phyloP scores from a whole-genome alignment of 208 protist species.

The Leishmania tarentolae region DNA sequence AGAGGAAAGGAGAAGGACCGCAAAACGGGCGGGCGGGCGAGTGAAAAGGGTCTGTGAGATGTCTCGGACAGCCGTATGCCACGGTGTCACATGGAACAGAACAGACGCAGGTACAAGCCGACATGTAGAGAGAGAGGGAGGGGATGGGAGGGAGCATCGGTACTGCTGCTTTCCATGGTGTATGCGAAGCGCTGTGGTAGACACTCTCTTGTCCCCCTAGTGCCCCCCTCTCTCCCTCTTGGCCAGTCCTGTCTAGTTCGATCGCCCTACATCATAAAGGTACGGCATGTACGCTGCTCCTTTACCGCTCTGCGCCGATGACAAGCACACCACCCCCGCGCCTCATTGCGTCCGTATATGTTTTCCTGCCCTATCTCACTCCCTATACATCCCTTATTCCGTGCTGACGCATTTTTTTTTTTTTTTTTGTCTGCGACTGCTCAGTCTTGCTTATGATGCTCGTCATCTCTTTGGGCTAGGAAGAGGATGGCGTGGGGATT shows the following conservation, averaged over 20 bases:
- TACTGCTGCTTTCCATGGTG: background rate
- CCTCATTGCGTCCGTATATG: no score
- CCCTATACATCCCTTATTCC: background rate
- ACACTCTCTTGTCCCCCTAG: background rate
- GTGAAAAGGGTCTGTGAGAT: background rate
- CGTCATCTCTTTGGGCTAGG: background rate
- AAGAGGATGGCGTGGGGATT: no score
- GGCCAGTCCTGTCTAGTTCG: background rate
- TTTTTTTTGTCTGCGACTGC: background rate
- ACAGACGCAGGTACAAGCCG: background rate
- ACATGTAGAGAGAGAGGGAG: background rate
- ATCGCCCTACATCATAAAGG: background rate
- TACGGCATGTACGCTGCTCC: background rate
- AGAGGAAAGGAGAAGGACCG: background rate
- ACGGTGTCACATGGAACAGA: background rate
- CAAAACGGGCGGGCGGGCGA: background rate
- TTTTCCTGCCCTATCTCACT: no score
- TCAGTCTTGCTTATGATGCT: background rate
- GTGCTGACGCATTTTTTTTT: background rate
- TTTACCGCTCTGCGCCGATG: background rate
- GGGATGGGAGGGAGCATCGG: background rate
- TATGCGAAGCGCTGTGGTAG: background rate
- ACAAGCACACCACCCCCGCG: no score
- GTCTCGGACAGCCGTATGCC: background rate
- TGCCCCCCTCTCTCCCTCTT: background rate